Base-by-base conservation (phyloP, 1,284 basidiomycete species). In the Pseudozyma thailandica region DNA sequence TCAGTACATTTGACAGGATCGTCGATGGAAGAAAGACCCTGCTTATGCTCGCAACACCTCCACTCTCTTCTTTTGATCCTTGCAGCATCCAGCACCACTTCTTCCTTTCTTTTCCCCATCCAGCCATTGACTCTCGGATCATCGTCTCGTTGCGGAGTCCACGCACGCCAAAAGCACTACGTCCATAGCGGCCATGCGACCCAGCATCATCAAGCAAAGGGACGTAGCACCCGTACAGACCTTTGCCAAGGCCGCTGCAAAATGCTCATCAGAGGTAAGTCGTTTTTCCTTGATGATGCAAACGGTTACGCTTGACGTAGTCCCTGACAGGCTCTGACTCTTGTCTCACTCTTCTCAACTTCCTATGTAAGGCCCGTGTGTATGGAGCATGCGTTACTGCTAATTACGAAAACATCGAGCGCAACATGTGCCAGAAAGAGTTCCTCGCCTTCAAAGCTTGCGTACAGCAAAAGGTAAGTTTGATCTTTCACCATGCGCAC, bases 311-410 rank as follows among this genome's bases (percentile, higher is more conserved):
- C n/a, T n/a, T n/a, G n/a, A n/a, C n/a, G n/a, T n/a, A n/a, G n/a
- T n/a, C n/a, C n/a, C n/a, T n/a, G n/a, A n/a, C n/a, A n/a, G n/a
- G n/a, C n/a, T 20, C 38, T 21, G 21, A 41, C 38, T 16, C 21
- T 41, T 21, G 18, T 16, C n/a, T 41, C 7, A 4, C 25, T 39
- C 4, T 20, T 46, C 20, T 37, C 8, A 12, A 13, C 23, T n/a
- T 21, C 38, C 27, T 21, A 20, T 74, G 85, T 4, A 87, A 92
- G 72, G 92, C 92, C 27, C 85, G 87, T 9, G 84, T 82, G 12
- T 94, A 94, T 77, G 92, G 91, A 23, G 89, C 89, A 81, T 94
- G 92, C 78, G 88, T 94, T 25, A 83, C 89, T 18, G 87, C 87
- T 4, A 88, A 87, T 3, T 92, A 92, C 83, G 89, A 88, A 20